Evolutionary conservation across 225 moss, liverwort and hornwort species (phyloP).

Genomic region (Straminergon stramineum): DNA sequence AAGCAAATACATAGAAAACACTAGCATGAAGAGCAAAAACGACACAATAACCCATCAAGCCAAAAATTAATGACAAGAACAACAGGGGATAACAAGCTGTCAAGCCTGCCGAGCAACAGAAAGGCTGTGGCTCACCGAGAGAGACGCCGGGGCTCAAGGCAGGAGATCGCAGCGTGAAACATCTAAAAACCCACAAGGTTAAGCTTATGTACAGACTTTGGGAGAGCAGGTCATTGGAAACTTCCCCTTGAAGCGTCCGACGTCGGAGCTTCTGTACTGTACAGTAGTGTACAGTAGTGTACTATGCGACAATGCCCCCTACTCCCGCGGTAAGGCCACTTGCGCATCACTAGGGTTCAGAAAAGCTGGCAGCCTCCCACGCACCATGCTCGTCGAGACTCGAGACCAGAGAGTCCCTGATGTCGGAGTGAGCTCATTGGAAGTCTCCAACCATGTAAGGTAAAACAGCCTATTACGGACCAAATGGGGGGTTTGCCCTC

Average conservation of each 20-base stretch:
- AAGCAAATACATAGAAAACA: neutral
- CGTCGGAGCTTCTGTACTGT: neutral
- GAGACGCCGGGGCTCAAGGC: neutral
- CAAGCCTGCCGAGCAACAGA: neutral
- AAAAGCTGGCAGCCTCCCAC: no score
- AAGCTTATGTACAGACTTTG: neutral
- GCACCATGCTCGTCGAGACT: neutral
- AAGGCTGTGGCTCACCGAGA: neutral
- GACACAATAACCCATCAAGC: neutral
- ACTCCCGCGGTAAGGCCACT: neutral
- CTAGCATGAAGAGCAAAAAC: neutral
- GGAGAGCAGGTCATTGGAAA: neutral
- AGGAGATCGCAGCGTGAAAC: neutral
- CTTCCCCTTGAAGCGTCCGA: neutral
- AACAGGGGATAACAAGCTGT: neutral
- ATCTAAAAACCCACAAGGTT: accelerated
- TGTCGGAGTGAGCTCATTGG: neutral
- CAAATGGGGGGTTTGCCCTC: no score
- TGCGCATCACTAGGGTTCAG: neutral
- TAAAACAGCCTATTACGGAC: no score
- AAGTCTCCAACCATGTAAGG: neutral
- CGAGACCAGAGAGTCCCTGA: neutral
- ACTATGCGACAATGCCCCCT: neutral
- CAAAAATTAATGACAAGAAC: neutral
- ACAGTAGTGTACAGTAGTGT: no score